Percentiles rank a stretch among this genome's conserved stretches.
Conservation (phyloP, 176 grass and related monocot species). For the Tuctoria greenei region DNA sequence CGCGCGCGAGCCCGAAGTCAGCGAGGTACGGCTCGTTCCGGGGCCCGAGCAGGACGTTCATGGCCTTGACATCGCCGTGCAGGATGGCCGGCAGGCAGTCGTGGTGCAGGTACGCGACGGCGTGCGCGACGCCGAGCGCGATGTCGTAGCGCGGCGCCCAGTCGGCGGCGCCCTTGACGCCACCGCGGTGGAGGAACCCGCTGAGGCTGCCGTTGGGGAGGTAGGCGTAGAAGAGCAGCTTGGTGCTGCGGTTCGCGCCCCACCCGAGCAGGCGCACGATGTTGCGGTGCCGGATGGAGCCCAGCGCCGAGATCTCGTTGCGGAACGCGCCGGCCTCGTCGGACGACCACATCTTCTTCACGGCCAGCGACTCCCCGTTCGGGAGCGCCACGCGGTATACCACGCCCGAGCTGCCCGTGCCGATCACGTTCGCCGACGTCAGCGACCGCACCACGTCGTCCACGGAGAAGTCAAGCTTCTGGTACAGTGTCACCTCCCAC, state of each 20-base stretch:
- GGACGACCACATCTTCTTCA: conserved; percentile 98
- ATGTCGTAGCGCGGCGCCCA: conserved; percentile 77
- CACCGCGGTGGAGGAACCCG: conserved; percentile 73
- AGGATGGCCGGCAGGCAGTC: conserved; percentile 90
- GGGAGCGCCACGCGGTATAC: conserved; percentile 75
- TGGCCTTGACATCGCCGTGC: conserved; percentile 89
- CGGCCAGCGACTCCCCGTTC: conserved; percentile 57
- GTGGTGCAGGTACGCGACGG: conserved; percentile 87
- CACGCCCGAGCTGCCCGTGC: conserved; percentile 85
- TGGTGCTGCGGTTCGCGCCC: conserved; percentile 73
- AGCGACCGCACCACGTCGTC: conserved; percentile 68
- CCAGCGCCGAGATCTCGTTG: conserved; percentile 81
- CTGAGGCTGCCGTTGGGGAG: conserved; percentile 88
- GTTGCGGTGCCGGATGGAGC: conserved; percentile 85
- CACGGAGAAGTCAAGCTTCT: conserved; percentile 80
- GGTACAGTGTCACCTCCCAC: conserved; percentile 96
- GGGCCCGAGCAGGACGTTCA: conserved; percentile 86
- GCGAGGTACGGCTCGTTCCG: conserved; percentile 81
- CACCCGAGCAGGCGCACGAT: conserved; percentile 87
- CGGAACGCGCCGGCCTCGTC: conserved; percentile 71
- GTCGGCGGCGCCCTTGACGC: conserved; percentile 63
- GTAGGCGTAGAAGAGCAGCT: conserved; percentile 86
- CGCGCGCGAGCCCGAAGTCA: conserved; percentile 86
- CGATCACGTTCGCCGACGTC: conserved; percentile 85
- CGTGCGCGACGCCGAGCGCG: conserved; percentile 76